Base-by-base conservation (phyloP, 331 rosid genomes). In the Telfairia occidentalis region DNA sequence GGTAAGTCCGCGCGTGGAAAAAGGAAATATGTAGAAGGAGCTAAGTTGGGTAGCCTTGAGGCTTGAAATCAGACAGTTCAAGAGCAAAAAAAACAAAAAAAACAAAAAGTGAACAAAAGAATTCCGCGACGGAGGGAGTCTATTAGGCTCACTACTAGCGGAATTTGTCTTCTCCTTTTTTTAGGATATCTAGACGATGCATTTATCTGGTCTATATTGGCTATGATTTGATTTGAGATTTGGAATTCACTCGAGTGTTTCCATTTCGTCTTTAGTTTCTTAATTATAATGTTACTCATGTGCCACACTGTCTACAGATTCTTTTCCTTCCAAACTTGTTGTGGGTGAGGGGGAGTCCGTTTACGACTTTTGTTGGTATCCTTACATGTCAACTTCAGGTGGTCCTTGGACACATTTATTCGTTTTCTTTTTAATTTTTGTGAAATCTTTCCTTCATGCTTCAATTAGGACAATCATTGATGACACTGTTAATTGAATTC, bases 371-470 rank as follows among this genome's bases (percentile, higher is more conserved):
- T 89, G 97, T 83, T 94, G 98, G 98, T 94, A 94, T 74, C 98
- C 98, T 16, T 94, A 87, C 86, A 94, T 94, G 98, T 88, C 97
- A 78, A 86, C 91, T 24, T 82, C 96, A 88, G 98, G 98, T 90
- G 77, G 83, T 76, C 66, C 76, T 75, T 45, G 38, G 28, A 60
- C 35, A 16, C 77, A 49, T 77, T 48, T 55, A 28, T 77, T 78
- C 52, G 23, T 50, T 61, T 71, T 42, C 26, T 49, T 38, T 18
- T 28, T 26, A 57, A 13, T 43, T 38, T 24, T 48, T 3, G 24
- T 32, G 28, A 30, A 12, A 3, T 9, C 23, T 61, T 35, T 34
- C 45, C 38, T 58, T 58, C 9, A 10, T 32, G 40, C 30, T 71
- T 34, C 5, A 13, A 43, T 58, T 30, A 12, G 28, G 57, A 26